Conservation (phyloP, 164 flowering plant species). For the Warburgia ugandensis region DNA sequence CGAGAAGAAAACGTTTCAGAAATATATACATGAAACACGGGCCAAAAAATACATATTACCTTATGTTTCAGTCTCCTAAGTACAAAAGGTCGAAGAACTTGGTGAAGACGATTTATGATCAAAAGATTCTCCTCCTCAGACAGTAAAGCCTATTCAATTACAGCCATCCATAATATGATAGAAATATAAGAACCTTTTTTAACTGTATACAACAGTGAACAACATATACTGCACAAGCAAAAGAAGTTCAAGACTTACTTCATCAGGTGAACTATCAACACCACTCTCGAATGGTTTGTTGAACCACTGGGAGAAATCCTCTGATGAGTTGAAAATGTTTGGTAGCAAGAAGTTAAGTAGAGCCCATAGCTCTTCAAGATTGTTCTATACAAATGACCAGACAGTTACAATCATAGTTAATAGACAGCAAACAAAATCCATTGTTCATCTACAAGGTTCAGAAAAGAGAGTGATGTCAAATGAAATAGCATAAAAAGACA, state of each 20-base stretch:
- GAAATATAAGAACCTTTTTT: no score
- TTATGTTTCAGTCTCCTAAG: constrained; percentile 97
- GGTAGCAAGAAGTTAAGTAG: constrained; percentile 95
- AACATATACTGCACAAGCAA: no score
- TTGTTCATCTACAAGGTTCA: not conserved
- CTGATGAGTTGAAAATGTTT: constrained; percentile 93
- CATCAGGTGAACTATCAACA: constrained; percentile 82
- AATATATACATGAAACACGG: no score
- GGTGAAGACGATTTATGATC: constrained; percentile 98
- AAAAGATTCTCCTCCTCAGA: constrained; percentile 98
- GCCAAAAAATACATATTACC: no score
- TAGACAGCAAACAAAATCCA: not conserved
- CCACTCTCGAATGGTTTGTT: constrained; percentile 95
- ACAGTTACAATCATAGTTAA: no score
- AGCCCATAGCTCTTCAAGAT: constrained; percentile 98
- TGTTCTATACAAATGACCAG: constrained; percentile 62
- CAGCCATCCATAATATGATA: no score
- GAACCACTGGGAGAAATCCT: constrained; percentile 99
- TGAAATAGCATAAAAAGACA: no score
- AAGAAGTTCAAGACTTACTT: constrained; percentile 38
- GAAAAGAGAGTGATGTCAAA: no score
- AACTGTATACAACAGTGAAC: no score
- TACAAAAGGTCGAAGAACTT: constrained; percentile 98
- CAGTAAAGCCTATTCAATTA: constrained; percentile 66
- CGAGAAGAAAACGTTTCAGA: no score